Conservation (phyloP, 1,139 yeast species). For the Suhomyces coccinellae region DNA sequence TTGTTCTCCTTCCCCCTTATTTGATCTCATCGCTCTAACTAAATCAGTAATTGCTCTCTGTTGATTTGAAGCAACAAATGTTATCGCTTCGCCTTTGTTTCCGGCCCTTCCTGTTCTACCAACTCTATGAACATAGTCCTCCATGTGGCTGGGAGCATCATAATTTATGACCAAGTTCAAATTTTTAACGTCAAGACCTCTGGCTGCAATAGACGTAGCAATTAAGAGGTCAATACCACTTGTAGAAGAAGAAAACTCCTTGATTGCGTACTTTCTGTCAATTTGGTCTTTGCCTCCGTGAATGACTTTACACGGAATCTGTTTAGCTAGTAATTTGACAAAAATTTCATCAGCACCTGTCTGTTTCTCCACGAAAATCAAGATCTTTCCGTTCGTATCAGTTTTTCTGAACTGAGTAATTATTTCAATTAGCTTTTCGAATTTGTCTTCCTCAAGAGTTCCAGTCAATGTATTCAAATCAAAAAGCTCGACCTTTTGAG, state of each 20-base stretch:
- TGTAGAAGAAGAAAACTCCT: constrained; percentile 56
- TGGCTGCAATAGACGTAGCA: constrained; percentile 92
- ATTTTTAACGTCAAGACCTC: constrained; percentile 90
- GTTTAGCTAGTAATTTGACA: constrained; percentile 54
- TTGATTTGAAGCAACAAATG: constrained; percentile 67
- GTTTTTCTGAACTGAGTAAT: constrained; percentile 44
- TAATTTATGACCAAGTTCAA: constrained; percentile 78
- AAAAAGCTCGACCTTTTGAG: constrained; percentile 68
- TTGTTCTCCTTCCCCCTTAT: constrained; percentile 42
- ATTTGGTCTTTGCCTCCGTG: constrained; percentile 94
- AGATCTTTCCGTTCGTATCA: constrained; percentile 51
- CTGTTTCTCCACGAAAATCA: constrained; percentile 87
- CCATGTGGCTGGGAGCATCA: constrained; percentile 90
- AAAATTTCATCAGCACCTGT: constrained; percentile 73
- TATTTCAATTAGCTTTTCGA: constrained; percentile 52
- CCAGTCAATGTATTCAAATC: constrained; percentile 24
- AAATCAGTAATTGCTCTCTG: constrained; percentile 72
- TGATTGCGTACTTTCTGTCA: constrained; percentile 77
- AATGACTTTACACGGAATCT: constrained; percentile 63
- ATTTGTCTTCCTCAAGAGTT: constrained; percentile 37
- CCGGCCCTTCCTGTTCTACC: constrained; percentile 98
- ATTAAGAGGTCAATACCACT: constrained; percentile 65
- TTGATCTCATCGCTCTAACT: constrained; percentile 62
- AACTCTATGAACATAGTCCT: constrained; percentile 94
- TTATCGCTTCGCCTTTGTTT: constrained; percentile 70